These are phyloP conservation scores for Microdochium nivale DNA, from an alignment of 2,329 filamentous ascomycete genomes.

Conservation along the genomic window DNA sequence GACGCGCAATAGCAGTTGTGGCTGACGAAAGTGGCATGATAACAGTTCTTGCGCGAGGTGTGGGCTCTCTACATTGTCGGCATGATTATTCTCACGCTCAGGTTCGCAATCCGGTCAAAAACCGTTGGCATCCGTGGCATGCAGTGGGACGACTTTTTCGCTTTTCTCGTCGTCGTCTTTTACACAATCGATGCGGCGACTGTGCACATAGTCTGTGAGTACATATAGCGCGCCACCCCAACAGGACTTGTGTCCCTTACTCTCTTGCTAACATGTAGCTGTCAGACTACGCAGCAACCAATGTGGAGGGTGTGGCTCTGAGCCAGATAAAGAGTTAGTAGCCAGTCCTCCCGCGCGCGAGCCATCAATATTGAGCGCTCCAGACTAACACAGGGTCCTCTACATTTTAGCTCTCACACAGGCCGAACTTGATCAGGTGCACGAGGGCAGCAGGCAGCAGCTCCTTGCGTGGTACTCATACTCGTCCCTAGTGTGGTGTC, in stretches of 20 bases:
- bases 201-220: slow-evolving; percentile 23
- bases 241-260: background rate
- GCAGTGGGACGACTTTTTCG: slow-evolving; percentile 28
- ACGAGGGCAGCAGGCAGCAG: slow-evolving; percentile 25
- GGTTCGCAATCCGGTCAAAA: slow-evolving; percentile 25
- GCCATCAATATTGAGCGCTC: background rate
- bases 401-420: slow-evolving; percentile 11
- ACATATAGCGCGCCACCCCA: background rate
- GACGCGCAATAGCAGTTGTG: background rate
- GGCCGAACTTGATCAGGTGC: slow-evolving; percentile 17
- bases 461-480: slow-evolving; percentile 30
- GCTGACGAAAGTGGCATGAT: background rate
- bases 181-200: slow-evolving; percentile 25
- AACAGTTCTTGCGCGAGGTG: slow-evolving; percentile 18
- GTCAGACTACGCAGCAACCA: slow-evolving; percentile 16
- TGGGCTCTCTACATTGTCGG: slow-evolving; percentile 24
- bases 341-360: background rate
- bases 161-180: slow-evolving; percentile 21
- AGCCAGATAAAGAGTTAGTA: background rate
- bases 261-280: background rate
- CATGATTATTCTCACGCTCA: slow-evolving; percentile 17
- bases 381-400: slow-evolving; percentile 1
- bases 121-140: slow-evolving; percentile 26
- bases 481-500: slow-evolving; percentile 24
- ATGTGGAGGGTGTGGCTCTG: slow-evolving; percentile 12